Evolutionary conservation across 2,329 filamentous ascomycete species (phyloP).

Genomic region (Albifimbria verrucaria): DNA sequence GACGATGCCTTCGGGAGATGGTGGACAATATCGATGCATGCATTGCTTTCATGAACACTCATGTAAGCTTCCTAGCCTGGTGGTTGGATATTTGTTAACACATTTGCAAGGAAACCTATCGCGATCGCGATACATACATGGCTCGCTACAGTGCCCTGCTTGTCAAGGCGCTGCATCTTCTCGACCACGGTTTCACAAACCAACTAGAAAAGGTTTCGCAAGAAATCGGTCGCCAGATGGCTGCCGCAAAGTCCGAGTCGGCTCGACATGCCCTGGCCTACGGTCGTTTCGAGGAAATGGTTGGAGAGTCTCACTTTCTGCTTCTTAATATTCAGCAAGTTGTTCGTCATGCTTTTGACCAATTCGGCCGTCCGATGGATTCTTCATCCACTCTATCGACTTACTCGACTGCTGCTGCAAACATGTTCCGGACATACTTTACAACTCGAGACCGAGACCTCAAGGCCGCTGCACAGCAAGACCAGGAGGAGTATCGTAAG

Average conservation of each 20-base stretch:
- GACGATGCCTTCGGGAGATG: conserved; percentile 86
- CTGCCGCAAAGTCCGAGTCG: conserved; percentile 54
- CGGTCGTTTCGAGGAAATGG: conserved; percentile 56
- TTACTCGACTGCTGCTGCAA: conserved; percentile 52
- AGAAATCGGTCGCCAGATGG: conserved; percentile 53
- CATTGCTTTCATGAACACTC: conserved; percentile 85
- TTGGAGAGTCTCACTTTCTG: conserved; percentile 53
- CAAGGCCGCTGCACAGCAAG: conserved; percentile 49
- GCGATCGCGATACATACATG: conserved; percentile 82
- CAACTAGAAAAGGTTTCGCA: conserved; percentile 50
- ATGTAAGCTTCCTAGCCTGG: conserved; percentile 52
- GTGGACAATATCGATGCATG: conserved; percentile 84
- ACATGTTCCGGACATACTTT: conserved; percentile 52
- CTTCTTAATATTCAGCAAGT: conserved; percentile 54
- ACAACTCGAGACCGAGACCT: conserved; percentile 51
- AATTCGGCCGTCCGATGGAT: conserved; percentile 43
- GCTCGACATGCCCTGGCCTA: conserved; percentile 58
- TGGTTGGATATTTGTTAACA: neutral
- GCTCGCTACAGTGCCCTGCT: conserved; percentile 83
- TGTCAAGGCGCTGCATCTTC: conserved; percentile 59
- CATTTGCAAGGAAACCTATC: conserved; percentile 67
- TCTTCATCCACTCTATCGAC: conserved; percentile 44
- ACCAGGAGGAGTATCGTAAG: conserved; percentile 51
- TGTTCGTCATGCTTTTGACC: conserved; percentile 49
- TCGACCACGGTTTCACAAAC: conserved; percentile 55